Evolutionary conservation across 73 alveolate species (phyloP).

Genomic region (Blepharisma japonicum): DNA sequence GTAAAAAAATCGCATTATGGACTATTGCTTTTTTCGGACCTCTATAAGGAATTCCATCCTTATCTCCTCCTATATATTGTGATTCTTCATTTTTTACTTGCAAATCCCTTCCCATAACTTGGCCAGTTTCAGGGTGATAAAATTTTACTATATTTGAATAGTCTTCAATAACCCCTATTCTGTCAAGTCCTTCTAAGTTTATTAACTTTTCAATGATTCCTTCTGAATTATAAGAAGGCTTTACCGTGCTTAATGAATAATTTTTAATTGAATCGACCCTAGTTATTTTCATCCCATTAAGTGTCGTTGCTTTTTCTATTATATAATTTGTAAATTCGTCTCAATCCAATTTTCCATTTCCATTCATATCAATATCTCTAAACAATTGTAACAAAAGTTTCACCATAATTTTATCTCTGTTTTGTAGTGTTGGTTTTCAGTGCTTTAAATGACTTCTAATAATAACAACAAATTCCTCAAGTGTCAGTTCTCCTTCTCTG

Average conservation of each 20-base stretch:
- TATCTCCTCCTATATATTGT: constrained; percentile 31
- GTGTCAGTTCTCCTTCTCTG: constrained; percentile 47
- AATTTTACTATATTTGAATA: constrained; percentile 71
- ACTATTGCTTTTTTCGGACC: constrained; percentile 38
- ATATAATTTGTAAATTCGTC: constrained; percentile 78
- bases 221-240: constrained; percentile 38
- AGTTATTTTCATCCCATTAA: constrained; percentile 52
- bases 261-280: constrained; percentile 65
- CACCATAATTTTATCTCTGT: constrained; percentile 59
- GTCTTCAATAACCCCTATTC: constrained; percentile 73
- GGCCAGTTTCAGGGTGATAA: constrained; percentile 73
- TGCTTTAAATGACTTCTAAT: constrained; percentile 65
- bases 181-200: constrained; percentile 59
- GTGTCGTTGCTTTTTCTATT: constrained; percentile 71
- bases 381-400: constrained; percentile 47
- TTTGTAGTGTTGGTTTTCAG: constrained; percentile 67
- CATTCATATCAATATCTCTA: constrained; percentile 71
- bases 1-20: constrained; percentile 39
- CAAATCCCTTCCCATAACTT: constrained; percentile 56
- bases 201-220: constrained; percentile 56
- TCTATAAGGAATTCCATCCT: constrained; percentile 43
- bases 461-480: constrained; percentile 55
- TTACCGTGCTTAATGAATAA: constrained; percentile 30
- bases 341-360: constrained; percentile 71
- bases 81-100: constrained; percentile 61